Evolutionary conservation across 768 basidiomycete genomes (phyloP).

Genomic region (Leccinum olivaceopallidum): DNA sequence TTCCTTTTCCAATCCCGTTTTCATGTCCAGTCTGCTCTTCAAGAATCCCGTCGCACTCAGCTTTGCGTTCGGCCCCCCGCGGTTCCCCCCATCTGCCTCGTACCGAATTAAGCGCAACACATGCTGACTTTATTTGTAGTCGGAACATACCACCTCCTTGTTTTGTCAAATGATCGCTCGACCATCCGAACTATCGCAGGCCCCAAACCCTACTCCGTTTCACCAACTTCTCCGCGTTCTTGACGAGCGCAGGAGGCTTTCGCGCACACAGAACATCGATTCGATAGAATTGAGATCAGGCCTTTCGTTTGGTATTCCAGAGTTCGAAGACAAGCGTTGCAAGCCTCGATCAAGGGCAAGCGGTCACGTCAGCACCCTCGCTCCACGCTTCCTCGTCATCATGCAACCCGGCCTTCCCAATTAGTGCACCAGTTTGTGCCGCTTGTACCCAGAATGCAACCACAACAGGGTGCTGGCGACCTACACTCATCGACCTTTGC

Average conservation of each 20-base stretch:
- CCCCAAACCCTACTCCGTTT: conserved; percentile 78
- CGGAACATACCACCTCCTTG: conserved; percentile 69
- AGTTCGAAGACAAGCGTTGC: conserved; percentile 56
- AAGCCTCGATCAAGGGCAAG: conserved; percentile 55
- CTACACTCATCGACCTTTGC: too few species aligned
- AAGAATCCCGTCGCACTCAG: background rate
- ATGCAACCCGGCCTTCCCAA: too few species aligned
- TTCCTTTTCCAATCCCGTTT: conserved; percentile 1
- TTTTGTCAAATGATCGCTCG: conserved; percentile 92
- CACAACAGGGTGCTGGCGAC: too few species aligned
- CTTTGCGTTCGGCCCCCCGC: background rate
- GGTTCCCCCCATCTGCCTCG: background rate
- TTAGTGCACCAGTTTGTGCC: too few species aligned
- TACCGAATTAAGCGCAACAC: conserved; percentile 4
- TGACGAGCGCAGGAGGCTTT: conserved; percentile 72
- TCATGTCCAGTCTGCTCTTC: conserved; percentile 5
- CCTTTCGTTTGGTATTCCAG: conserved; percentile 82
- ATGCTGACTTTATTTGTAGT: conserved; percentile 45
- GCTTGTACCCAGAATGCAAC: too few species aligned
- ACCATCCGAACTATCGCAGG: conserved; percentile 68
- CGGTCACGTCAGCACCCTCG: too few species aligned
- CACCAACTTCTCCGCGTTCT: conserved; percentile 73
- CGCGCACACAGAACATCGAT: conserved; percentile 94
- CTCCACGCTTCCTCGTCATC: too few species aligned
- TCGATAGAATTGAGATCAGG: conserved; percentile 86